Conservation (phyloP, 2,329 filamentous ascomycete species). For the Paecilomyces formosus region DNA sequence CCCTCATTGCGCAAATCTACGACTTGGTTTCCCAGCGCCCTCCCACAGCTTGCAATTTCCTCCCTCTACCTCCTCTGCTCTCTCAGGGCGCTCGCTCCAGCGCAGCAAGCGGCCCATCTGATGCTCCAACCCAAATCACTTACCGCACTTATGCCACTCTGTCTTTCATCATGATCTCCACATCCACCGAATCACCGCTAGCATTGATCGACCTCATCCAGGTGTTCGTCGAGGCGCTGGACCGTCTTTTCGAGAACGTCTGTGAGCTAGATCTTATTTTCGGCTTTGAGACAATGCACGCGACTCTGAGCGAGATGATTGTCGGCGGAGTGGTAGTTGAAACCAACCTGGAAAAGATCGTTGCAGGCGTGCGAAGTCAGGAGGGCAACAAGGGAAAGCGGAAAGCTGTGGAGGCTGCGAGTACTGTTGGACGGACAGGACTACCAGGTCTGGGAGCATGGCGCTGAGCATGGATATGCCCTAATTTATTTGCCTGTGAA, state of each 20-base stretch:
- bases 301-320: constrained; percentile 86
- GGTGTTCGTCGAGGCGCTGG: constrained; percentile 93
- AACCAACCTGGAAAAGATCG: constrained; percentile 80
- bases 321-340: constrained; percentile 92
- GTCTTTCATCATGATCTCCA: constrained; percentile 97
- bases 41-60: constrained; percentile 91
- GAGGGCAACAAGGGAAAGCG: constrained; percentile 36
- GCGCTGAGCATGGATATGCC: constrained; percentile 21
- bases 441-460: constrained; percentile 33
- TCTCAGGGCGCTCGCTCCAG: constrained; percentile 43
- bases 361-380: constrained; percentile 65
- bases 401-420: constrained; percentile 36
- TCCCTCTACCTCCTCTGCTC: constrained; percentile 66
- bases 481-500: not conserved
- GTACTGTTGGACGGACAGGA: constrained; percentile 28
- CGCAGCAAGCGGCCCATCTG: constrained; percentile 57
- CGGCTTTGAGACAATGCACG: constrained; percentile 95
- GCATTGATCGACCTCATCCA: constrained; percentile 95
- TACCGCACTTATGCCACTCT: constrained; percentile 98
- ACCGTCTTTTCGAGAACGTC: constrained; percentile 94
- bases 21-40: constrained; percentile 87
- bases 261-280: constrained; percentile 98
- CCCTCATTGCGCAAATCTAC: constrained; percentile 95
- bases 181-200: constrained; percentile 89
- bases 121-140: constrained; percentile 89